A percentile compares a stretch with the other conserved stretches of the same genome.
Conservation (phyloP, 352 stramenopile species). For the Globisporangium cylindrosporum region DNA sequence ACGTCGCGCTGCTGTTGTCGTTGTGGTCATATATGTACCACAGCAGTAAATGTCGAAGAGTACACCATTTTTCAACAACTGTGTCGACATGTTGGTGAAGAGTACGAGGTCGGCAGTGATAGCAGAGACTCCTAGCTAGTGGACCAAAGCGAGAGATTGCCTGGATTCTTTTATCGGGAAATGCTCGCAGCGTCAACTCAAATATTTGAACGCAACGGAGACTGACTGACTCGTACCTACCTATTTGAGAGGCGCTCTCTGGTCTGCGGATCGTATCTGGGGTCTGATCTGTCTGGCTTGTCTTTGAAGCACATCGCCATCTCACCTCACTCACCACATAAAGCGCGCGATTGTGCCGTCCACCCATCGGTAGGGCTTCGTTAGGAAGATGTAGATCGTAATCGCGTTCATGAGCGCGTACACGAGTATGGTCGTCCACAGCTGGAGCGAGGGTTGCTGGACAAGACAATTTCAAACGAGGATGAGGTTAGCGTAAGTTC, state of each 20-base stretch:
- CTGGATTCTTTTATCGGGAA: neutral
- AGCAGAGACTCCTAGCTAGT: neutral
- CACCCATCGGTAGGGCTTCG: slow-evolving; percentile 68
- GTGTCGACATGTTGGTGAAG: neutral
- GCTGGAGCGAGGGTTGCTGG: slow-evolving; percentile 53
- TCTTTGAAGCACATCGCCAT: neutral
- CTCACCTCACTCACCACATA: slow-evolving; percentile 67
- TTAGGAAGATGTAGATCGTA: slow-evolving; percentile 76
- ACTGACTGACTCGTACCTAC: neutral
- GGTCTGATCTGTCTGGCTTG: neutral
- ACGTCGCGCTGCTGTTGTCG: too few species aligned
- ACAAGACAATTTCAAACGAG: neutral
- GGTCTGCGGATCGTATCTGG: neutral
- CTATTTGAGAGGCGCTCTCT: neutral
- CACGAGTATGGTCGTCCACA: slow-evolving; percentile 33
- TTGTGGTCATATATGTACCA: neutral
- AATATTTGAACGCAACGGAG: neutral
- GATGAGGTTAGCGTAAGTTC: neutral
- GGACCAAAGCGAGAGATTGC: neutral
- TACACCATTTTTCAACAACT: neutral
- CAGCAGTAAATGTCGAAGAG: neutral
- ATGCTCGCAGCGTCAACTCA: neutral
- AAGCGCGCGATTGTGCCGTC: slow-evolving; percentile 79
- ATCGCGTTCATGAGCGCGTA: slow-evolving; percentile 62
- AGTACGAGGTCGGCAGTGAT: neutral